These are phyloP conservation scores for Haplosporangium sp. DNA, from an alignment of 371 early-diverging fungal genomes.

Conservation along the genomic window DNA sequence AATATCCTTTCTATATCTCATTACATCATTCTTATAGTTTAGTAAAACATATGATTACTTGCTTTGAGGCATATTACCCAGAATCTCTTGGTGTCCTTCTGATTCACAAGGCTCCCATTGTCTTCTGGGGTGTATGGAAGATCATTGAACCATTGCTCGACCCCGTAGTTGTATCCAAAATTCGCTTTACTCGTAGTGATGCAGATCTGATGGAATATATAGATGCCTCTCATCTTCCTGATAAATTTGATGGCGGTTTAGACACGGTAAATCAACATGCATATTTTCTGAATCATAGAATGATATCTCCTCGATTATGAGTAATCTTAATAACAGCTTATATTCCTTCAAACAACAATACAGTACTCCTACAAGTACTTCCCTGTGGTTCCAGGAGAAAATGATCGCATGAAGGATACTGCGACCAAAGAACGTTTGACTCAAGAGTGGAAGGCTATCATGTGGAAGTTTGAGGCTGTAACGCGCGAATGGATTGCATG, in stretches of 20 bases:
- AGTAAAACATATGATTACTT: conserved; percentile 82
- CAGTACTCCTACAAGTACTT: conserved; percentile 51
- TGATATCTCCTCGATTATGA: too few relatives aligned
- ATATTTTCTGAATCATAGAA: too few relatives aligned
- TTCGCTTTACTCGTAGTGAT: conserved; percentile 82
- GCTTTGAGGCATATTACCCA: conserved; percentile 91
- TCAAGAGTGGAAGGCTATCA: conserved; percentile 53
- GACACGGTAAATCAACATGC: neutral
- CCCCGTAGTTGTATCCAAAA: conserved; percentile 91
- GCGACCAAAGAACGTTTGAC: conserved; percentile 20
- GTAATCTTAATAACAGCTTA: neutral
- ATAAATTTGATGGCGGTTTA: conserved; percentile 49
- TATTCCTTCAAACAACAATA: too few relatives aligned
- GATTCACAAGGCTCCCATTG: conserved; percentile 89
- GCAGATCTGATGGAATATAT: conserved; percentile 74
- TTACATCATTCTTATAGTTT: conserved; percentile 53
- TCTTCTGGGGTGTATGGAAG: conserved; percentile 87
- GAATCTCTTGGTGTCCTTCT: conserved; percentile 83
- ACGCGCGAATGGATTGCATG: conserved; percentile 48
- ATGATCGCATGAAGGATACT: conserved; percentile 28
- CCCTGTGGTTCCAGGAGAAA: conserved; percentile 42
- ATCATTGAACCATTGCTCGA: conserved; percentile 87
- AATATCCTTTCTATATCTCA: neutral
- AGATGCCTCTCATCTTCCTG: conserved; percentile 53
- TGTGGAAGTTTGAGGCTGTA: conserved; percentile 47